Percentiles rank a stretch among this genome's conserved stretches.
These are phyloP conservation scores for Suillus weaverae DNA, from an alignment of 768 basidiomycete genomes.

Conservation along the genomic window DNA sequence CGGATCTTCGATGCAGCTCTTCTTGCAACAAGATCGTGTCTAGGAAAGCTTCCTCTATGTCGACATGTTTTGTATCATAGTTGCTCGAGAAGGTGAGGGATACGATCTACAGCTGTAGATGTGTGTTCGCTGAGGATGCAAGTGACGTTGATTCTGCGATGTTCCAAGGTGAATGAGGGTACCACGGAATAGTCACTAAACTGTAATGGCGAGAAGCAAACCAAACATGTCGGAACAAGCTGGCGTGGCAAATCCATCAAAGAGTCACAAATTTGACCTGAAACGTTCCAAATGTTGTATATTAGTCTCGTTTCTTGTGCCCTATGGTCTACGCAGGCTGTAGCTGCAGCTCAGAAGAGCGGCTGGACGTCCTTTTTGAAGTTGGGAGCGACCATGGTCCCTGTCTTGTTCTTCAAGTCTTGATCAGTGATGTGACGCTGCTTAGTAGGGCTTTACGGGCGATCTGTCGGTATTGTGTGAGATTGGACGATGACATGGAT, in stretches of 20 bases:
- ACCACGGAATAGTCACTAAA: background rate
- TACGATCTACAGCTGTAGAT: background rate
- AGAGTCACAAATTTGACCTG: no score
- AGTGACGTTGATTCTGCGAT: background rate
- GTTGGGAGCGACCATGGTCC: background rate
- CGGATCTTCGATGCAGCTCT: background rate
- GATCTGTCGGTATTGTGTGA: background rate
- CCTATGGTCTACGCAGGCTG: no score
- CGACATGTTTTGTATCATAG: background rate
- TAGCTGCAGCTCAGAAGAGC: background rate
- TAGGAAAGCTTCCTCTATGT: background rate
- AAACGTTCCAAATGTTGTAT: no score
- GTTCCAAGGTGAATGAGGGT: no score
- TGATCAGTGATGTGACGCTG: background rate
- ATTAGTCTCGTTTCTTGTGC: no score
- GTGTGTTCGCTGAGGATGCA: background rate
- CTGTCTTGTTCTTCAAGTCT: background rate
- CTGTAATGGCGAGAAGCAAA: background rate
- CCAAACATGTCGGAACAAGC: no score
- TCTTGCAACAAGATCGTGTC: background rate
- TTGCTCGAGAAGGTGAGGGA: background rate
- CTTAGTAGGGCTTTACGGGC: no score
- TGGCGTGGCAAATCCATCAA: no score
- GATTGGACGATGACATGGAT: background rate
- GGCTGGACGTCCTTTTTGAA: background rate